A percentile compares a stretch with the other conserved stretches of the same genome.
Conservation (phyloP, 1,139 yeast species). For the Eremothecium cymbalariae region DNA sequence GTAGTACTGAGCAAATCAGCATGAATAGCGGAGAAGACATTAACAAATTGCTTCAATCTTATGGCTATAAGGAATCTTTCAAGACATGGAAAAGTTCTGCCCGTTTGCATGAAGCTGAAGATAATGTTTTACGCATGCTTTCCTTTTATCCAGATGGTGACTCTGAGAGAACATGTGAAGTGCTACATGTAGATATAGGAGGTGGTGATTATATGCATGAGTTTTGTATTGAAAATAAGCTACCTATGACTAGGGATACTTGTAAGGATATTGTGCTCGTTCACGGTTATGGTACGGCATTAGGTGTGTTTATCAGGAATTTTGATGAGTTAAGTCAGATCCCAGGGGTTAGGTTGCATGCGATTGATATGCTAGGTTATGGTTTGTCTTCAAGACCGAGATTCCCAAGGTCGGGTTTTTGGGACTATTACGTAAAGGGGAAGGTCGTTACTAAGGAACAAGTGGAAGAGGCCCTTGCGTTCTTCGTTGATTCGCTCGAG, state of each 20-base stretch:
- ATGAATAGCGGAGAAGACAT: too few relatives aligned
- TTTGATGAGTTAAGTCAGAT: conserved; percentile 33
- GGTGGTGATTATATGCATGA: conserved; percentile 48
- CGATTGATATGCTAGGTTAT: conserved; percentile 67
- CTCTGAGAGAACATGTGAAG: conserved; percentile 24
- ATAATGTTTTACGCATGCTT: conserved; percentile 37
- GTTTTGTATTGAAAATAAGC: conserved; percentile 45
- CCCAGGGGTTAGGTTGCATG: conserved; percentile 56
- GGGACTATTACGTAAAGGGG: conserved; percentile 27
- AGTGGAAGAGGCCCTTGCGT: conserved; percentile 47
- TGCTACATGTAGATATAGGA: conserved; percentile 35
- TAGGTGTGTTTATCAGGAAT: conserved; percentile 62
- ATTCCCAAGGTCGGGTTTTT: conserved; percentile 36
- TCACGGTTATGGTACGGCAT: conserved; percentile 76
- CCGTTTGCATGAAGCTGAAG: conserved; percentile 33
- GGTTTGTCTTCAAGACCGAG: conserved; percentile 65
- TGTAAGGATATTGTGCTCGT: conserved; percentile 51
- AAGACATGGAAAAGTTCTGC: too few relatives aligned
- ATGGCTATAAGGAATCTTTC: too few relatives aligned
- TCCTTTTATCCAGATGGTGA: conserved; percentile 25
- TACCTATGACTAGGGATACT: conserved; percentile 21
- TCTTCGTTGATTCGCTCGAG: conserved; percentile 78
- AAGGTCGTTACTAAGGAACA: conserved; percentile 48
- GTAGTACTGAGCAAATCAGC: too few relatives aligned
- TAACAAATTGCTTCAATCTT: too few relatives aligned